A percentile compares a stretch with the other conserved stretches of the same genome.
Evolutionary conservation across 331 rosid species (phyloP).

Genomic region (Telfairia occidentalis): DNA sequence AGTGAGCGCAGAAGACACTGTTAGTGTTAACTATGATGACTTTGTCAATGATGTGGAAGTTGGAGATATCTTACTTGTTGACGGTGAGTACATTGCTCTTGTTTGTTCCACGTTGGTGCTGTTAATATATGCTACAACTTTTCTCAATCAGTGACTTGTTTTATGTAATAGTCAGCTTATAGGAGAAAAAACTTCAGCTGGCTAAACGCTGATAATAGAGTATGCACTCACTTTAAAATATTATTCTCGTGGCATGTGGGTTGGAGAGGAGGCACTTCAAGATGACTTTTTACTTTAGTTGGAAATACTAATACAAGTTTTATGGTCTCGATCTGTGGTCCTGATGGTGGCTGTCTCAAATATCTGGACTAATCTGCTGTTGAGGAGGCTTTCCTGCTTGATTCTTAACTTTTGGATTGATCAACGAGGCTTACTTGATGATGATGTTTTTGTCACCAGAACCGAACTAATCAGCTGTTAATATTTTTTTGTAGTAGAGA

Average conservation of each 20-base stretch:
- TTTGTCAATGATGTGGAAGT: conserved; percentile 81
- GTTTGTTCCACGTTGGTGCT: conserved; percentile 8
- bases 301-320: neutral
- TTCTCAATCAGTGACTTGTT: neutral
- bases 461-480: neutral
- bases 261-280: neutral
- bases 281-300: neutral
- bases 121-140: neutral
- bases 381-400: neutral
- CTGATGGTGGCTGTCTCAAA: neutral
- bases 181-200: neutral
- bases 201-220: neutral
- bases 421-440: neutral
- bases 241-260: neutral
- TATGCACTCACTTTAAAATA: neutral
- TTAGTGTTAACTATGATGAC: conserved; percentile 86
- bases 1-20: conserved; percentile 54
- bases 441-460: neutral
- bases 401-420: neutral
- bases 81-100: conserved; percentile 41
- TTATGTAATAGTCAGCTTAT: neutral
- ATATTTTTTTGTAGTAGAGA: neutral
- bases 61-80: conserved; percentile 76
- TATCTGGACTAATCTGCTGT: neutral
- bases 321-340: neutral